Evolutionary conservation across 106 monocot genomes (phyloP).

Genomic region (Dioscorea alata): DNA sequence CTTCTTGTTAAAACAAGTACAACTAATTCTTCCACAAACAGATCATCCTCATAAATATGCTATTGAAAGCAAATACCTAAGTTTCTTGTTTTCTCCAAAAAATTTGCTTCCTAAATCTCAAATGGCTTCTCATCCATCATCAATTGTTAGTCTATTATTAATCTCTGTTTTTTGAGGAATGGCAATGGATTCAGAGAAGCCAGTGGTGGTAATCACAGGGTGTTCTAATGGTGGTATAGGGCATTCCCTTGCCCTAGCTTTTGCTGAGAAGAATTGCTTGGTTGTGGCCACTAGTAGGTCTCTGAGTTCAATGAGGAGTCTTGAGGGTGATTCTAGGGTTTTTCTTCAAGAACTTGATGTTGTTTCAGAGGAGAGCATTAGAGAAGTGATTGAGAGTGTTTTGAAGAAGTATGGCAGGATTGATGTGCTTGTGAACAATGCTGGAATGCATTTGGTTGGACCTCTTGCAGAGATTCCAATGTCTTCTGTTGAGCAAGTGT

Average conservation of each 20-base stretch:
- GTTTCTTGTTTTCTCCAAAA: too few species aligned
- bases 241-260: conserved; percentile 64
- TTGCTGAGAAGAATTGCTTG: conserved; percentile 52
- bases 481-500: conserved; percentile 36
- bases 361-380: conserved; percentile 51
- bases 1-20: too few species aligned
- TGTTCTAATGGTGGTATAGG: conserved; percentile 93
- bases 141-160: too few species aligned
- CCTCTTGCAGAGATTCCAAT: conserved; percentile 83
- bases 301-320: conserved; percentile 47
- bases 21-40: too few species aligned
- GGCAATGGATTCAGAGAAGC: conserved; percentile 7
- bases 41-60: too few species aligned
- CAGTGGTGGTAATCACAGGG: conserved; percentile 81
- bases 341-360: conserved; percentile 69
- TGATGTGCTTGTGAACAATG: conserved; percentile 92
- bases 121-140: too few species aligned
- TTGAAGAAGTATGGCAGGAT: conserved; percentile 62
- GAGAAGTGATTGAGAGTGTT: conserved; percentile 23
- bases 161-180: too few species aligned
- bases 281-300: conserved; percentile 79
- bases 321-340: conserved; percentile 47
- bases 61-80: too few species aligned
- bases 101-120: too few species aligned
- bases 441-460: conserved; percentile 77